Evolutionary conservation across 169 alveolate species (phyloP), one percentile per base, ranked within the genome.

Genomic region (Cryptosporidium sp.): DNA sequence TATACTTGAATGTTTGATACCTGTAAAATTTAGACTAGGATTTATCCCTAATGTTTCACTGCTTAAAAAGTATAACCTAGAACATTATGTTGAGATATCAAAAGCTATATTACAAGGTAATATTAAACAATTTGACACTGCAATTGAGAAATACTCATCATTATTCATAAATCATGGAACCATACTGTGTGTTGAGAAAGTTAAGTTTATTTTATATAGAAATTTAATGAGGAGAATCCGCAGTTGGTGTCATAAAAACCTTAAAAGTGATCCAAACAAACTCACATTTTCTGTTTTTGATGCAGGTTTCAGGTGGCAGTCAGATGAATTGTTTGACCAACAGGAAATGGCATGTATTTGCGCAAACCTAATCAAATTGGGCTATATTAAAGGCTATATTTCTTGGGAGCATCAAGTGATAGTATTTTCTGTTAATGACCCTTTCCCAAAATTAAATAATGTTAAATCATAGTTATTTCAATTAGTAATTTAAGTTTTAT

Each of bases 401-500:
- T 94, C 97, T n/a, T 94, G 97, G 97, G 97, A 94, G 48, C 91
- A 92, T 71, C 91, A 85, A 84, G 93, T 92, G 75, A 86, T 94
- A 21, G 97, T 94, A 7, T 94, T 94, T 69, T 94, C 96, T 84
- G 93, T 91, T 45, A 87, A 93, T 37, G 93, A 94, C 65, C 97
- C 97, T 18, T 94, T 94, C 85, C 97, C 97, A 45, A 62, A 29
- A 29, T 41, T 80, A 21, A 62, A 37, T 59, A 62, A 45, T 31
- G 4, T 80, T 35, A 80, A 80, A 29, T 37, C 74, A 21, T 39
- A 71, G 29, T 26, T 43, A 29, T 52, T 71, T 21, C 33, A 39
- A 45, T 69, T 23, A 26, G 23, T 45, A 21, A 37, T 39, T 29
- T 37, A 69, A 39, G 37, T 35, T 48, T 67, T 43, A 80, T 48